A percentile compares a stretch with the other conserved stretches of the same genome.
These are phyloP conservation scores for Lentinula novae-zelandiae DNA, from an alignment of 1,284 basidiomycete species.

Conservation along the genomic window DNA sequence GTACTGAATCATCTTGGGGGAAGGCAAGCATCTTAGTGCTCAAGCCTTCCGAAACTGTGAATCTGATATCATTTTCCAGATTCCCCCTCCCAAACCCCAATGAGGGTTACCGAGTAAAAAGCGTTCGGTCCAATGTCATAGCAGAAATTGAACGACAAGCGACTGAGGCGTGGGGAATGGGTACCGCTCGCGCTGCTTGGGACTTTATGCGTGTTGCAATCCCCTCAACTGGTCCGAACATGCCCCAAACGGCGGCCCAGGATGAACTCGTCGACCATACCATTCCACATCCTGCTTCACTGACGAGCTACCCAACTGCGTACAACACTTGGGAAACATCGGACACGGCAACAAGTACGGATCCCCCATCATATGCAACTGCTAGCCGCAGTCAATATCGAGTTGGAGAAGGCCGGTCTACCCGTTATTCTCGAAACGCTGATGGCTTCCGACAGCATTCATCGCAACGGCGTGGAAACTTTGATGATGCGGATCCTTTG, in stretches of 20 bases:
- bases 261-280: background rate
- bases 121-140: conserved; percentile 43
- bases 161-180: conserved; percentile 50
- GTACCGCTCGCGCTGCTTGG: conserved; percentile 50
- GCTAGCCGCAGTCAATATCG: background rate
- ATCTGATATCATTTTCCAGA: conserved; percentile 22
- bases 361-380: background rate
- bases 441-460: background rate
- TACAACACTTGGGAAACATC: conserved; percentile 2
- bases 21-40: conserved; percentile 27
- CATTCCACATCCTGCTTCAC: background rate
- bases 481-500: background rate
- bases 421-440: background rate
- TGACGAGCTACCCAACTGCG: background rate
- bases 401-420: background rate
- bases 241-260: background rate
- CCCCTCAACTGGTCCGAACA: conserved; percentile 22
- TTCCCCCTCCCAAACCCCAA: conserved; percentile 41
- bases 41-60: background rate
- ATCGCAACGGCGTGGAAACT: background rate
- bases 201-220: conserved; percentile 66
- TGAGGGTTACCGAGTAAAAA: conserved; percentile 25
- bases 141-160: conserved; percentile 67
- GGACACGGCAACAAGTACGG: background rate
- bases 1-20: conserved; percentile 86